Conservation (phyloP, 768 basidiomycete genomes). For the Suillus ampliporus region DNA sequence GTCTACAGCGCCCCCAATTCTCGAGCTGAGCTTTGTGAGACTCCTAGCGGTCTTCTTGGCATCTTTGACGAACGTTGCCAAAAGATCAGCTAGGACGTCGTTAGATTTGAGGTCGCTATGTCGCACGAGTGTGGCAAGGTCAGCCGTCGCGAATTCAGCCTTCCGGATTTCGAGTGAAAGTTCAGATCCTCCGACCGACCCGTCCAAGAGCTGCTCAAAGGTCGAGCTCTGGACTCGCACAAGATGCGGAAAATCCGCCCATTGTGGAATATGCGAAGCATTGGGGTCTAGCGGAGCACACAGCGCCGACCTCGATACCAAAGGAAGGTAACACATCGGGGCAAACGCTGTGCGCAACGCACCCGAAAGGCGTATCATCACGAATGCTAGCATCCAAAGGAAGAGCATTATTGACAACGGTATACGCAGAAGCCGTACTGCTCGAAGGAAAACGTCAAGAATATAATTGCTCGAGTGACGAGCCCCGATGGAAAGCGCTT, state of each 20-base stretch:
- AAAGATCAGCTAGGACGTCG: slow-evolving; percentile 57
- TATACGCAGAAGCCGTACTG: slow-evolving; percentile 54
- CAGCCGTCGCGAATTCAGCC: slow-evolving; percentile 77
- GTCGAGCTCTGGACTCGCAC: slow-evolving; percentile 63
- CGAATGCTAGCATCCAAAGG: slow-evolving; percentile 53
- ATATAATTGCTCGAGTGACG: slow-evolving; percentile 44
- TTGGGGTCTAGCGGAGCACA: slow-evolving; percentile 38
- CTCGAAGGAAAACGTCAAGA: slow-evolving; percentile 52
- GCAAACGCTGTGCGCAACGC: slow-evolving; percentile 53
- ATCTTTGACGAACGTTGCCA: slow-evolving; percentile 61
- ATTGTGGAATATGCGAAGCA: slow-evolving; percentile 33
- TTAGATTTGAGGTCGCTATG: slow-evolving; percentile 65
- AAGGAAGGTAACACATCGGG: slow-evolving; percentile 69
- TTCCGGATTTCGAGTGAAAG: slow-evolving; percentile 74
- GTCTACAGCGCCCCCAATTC: slow-evolving; percentile 76
- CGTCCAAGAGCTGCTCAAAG: slow-evolving; percentile 67
- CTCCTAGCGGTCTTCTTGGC: slow-evolving; percentile 65
- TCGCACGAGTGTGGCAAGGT: slow-evolving; percentile 66
- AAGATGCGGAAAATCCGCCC: slow-evolving; percentile 68
- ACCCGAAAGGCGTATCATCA: slow-evolving; percentile 46
- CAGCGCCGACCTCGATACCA: slow-evolving; percentile 52
- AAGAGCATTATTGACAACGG: slow-evolving; percentile 62
- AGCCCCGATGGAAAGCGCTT: slow-evolving; percentile 26
- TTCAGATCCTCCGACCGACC: slow-evolving; percentile 60
- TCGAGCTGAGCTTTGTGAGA: slow-evolving; percentile 66